Conservation (phyloP, 1,284 basidiomycete genomes). For the Termitomyces sp. region DNA sequence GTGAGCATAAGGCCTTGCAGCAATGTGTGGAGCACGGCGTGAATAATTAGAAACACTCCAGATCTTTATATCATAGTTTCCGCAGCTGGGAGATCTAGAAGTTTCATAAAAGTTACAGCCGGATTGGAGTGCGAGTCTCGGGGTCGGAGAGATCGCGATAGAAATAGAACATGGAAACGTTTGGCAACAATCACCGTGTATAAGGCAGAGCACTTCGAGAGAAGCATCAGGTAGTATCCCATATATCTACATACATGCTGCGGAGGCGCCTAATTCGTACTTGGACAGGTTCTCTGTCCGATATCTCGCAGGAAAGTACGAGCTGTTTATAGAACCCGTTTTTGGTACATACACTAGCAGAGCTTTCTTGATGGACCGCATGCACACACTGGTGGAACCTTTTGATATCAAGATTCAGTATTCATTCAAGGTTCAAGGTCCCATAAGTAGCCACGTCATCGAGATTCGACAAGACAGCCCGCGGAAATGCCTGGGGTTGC, state of each 20-base stretch:
- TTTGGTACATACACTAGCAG: too few species aligned
- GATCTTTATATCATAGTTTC: constrained; percentile 9
- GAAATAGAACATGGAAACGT: constrained; percentile 3
- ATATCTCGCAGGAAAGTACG: not conserved
- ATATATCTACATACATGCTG: not conserved
- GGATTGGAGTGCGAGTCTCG: constrained; percentile 14
- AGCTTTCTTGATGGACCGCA: not conserved
- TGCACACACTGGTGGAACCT: not conserved
- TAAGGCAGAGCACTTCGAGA: not conserved
- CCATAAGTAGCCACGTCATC: not conserved
- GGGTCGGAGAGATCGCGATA: constrained; percentile 9
- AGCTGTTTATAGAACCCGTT: not conserved
- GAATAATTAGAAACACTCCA: not conserved
- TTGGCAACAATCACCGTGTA: constrained; percentile 6
- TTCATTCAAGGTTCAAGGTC: not conserved
- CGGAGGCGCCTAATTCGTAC: not conserved
- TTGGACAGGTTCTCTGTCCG: not conserved
- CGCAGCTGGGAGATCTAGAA: constrained; percentile 8
- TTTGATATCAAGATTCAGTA: not conserved
- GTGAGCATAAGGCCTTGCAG: constrained; percentile 12
- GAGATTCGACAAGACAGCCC: not conserved
- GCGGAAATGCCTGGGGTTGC: not conserved
- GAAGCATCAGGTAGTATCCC: constrained; percentile 1
- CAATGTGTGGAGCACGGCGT: not conserved
- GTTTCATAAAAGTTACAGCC: constrained; percentile 4